Base-by-base conservation (phyloP, 768 basidiomycete species). In the Suillus weaverae region DNA sequence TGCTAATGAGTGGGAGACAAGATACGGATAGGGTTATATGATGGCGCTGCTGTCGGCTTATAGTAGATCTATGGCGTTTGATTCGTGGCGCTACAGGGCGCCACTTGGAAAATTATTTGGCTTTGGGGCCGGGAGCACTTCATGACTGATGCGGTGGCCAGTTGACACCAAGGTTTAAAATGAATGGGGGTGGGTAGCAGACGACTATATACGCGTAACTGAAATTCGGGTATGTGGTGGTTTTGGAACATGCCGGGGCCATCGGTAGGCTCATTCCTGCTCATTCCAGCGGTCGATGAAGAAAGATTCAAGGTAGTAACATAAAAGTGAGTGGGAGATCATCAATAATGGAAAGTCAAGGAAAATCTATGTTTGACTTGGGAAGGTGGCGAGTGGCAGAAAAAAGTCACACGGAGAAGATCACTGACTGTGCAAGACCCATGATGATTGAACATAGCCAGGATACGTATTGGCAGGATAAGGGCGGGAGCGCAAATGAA, bases 381-480 rank as follows among this genome's bases (percentile, higher is more conserved):
- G 38, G 38, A 39, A 57, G 22, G 56, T 57, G 56, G 56, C 56
- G 56, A 54, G 56, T 59, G 56, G 56, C 16, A 39, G 26, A 18
- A 18, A 22, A 26, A 48, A 39, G 38, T 57, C 38, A 18, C 56
- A 59, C 56, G 56, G 1, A 18, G 56, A 59, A 59, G 56, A 57
- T 56, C n/a, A 14, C 33, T n/a, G 53, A 20, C n/a, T n/a, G 13
- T 36, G 9, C n/a, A 35, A 20, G 30, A 54, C 26, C 26, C 26
- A 26, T 33, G 48, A 51, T 51, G 50, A 48, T 26, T 26, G 14
- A 8, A 1, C 3, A 41, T 41, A 26, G 22, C 48, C 13, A 36
- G 6, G 36, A 38, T 26, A 38, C 56, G 56, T 57, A 56, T 57
- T 57, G 56, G 56, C 10, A 57, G 22, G 56, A 57, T 57, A 57